These are phyloP conservation scores for Chlorella vulgaris DNA, from an alignment of 139 green algal genomes.

Conservation along the genomic window DNA sequence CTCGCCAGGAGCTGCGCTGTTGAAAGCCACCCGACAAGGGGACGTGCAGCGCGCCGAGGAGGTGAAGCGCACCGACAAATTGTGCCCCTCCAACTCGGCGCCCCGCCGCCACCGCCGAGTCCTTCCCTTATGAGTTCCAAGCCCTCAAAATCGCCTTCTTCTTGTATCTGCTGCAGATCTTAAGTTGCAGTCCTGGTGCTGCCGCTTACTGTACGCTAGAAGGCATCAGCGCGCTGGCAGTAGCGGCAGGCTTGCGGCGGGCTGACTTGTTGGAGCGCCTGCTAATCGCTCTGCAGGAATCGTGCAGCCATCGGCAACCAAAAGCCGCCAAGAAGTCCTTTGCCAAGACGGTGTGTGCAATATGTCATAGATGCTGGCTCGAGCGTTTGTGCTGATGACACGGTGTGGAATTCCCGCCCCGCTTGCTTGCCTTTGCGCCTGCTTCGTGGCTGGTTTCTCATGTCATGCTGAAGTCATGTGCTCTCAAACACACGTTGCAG, in stretches of 20 bases:
- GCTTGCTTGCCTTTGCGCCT: too few species aligned
- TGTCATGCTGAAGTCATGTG: too few species aligned
- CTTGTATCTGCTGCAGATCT: conserved; percentile 4
- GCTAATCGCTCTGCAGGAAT: background rate
- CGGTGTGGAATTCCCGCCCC: too few species aligned
- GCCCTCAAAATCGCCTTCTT: too few species aligned
- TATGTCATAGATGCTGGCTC: background rate
- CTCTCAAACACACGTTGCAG: too few species aligned
- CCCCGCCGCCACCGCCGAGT: too few species aligned
- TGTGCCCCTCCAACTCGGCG: too few species aligned
- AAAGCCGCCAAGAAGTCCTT: conserved; percentile 3
- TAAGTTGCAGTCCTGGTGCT: background rate
- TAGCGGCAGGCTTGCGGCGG: background rate
- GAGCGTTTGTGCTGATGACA: background rate
- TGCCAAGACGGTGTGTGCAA: background rate
- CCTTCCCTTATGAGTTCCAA: too few species aligned
- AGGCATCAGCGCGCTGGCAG: background rate
- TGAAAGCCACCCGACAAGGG: background rate
- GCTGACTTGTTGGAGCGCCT: conserved; percentile 9
- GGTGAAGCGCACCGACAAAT: background rate
- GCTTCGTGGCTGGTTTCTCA: too few species aligned
- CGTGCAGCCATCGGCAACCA: background rate
- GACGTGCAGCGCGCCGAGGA: background rate
- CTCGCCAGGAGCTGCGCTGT: background rate
- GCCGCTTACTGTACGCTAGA: conserved; percentile 17